Evolutionary conservation across 148 eudicot genomes (phyloP), one percentile per base, ranked within the genome.

Genomic region (Rhododendron henanense): DNA sequence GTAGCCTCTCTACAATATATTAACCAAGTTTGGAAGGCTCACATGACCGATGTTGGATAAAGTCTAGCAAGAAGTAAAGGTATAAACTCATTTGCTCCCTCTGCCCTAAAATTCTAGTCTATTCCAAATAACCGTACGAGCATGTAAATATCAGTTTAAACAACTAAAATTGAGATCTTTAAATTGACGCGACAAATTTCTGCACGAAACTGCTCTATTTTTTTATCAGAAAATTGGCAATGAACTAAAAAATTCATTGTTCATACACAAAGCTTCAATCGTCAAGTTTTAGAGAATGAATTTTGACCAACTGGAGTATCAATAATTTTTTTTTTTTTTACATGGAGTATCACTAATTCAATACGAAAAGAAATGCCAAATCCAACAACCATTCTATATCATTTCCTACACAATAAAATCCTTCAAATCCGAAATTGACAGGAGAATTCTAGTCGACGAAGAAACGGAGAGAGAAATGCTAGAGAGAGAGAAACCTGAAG

Each of bases 401-500:
- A 55, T 10, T 78, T 37, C 33, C 84, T 39, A 37, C 31, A 19
- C 57, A 53, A 39, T n/a, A 41, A 39, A 39, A 82, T 18, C 84
- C 33, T 45, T 45, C 3, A 73, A 45, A 50, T 35, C 33, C 2
- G 41, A 84, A 50, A 7, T 84, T 73, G 47, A n/a, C 35, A 35
- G 1, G 11, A 33, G 41, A 59, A 86, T 80, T 44, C 44, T 13
- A 35, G 53, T 44, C 33, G 50, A 45, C 61, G 55, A 28, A 79
- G 51, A 23, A 85, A 63, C 23, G 53, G 6, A 23, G 25, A 77
- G 33, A 71, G 79, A 21, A 7, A 73, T 84, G 51, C 47, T n/a
- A 67, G 25, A 81, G 75, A 53, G 35, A 55, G 63, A 79, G 59
- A 85, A 1, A 85, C 99, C 97, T 95, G 89, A 57, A 97, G 94